These are phyloP conservation scores for Entonaema liquescens DNA, from an alignment of 495 filamentous ascomycete species.

Conservation along the genomic window DNA sequence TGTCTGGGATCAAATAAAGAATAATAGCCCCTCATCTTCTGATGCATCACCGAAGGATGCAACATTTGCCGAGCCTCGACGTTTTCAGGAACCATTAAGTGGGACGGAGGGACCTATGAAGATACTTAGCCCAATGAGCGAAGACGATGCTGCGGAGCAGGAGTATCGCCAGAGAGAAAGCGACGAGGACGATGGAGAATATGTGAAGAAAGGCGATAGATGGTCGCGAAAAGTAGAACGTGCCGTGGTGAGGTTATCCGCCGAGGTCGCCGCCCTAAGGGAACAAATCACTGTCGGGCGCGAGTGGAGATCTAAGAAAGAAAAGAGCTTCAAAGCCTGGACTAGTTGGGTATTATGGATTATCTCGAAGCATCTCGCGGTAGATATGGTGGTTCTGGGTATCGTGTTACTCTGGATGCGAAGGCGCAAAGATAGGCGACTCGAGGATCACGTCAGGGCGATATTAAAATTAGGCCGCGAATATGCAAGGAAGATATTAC, in stretches of 20 bases:
- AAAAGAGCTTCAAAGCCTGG: conserved; percentile 72
- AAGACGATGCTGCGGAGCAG: conserved; percentile 74
- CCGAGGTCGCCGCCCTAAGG: conserved; percentile 90
- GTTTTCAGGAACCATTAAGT: conserved; percentile 55
- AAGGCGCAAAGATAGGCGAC: conserved; percentile 73
- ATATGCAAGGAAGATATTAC: conserved; percentile 63
- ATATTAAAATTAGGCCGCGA: conserved; percentile 69
- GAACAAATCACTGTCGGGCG: conserved; percentile 83
- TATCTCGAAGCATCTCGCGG: conserved; percentile 73
- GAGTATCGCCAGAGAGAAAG: conserved; percentile 49
- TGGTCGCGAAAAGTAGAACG: conserved; percentile 88
- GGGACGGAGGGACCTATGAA: conserved; percentile 66
- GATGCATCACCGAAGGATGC: conserved; percentile 59
- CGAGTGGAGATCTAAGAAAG: conserved; percentile 62
- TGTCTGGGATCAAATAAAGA: conserved; percentile 97
- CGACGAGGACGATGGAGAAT: conserved; percentile 59
- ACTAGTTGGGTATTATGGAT: conserved; percentile 74
- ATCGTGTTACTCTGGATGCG: conserved; percentile 82
- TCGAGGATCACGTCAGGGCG: conserved; percentile 78
- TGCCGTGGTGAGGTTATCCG: conserved; percentile 87
- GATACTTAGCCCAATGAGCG: conserved; percentile 81
- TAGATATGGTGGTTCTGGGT: conserved; percentile 74
- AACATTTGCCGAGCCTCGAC: conserved; percentile 48
- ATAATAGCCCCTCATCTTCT: conserved; percentile 72
- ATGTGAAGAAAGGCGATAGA: conserved; percentile 57